Percentiles rank a stretch among this genome's conserved stretches.
These are phyloP conservation scores for Colletotrichum chrysophilum DNA, from an alignment of 2,329 filamentous ascomycete species.

Conservation along the genomic window DNA sequence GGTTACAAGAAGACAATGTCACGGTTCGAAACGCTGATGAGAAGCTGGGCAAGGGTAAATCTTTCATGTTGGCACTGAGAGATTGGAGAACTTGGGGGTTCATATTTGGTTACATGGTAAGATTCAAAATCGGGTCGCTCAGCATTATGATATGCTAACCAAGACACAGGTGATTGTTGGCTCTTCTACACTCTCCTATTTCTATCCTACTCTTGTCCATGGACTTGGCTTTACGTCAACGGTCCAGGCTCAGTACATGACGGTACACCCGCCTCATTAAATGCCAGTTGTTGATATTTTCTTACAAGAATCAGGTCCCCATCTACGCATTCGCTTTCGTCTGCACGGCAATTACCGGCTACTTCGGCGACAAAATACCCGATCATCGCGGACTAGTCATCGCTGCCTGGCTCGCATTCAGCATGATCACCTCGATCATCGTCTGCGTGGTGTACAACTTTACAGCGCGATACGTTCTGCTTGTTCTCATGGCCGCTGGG, in stretches of 20 bases:
- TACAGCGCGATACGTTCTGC: slow-evolving; percentile 55
- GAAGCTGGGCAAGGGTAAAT: slow-evolving; percentile 1
- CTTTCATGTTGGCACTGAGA: slow-evolving; percentile 29
- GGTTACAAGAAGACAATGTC: slow-evolving; percentile 65
- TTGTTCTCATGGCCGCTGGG: slow-evolving; percentile 60
- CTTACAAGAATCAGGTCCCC: slow-evolving; percentile 35
- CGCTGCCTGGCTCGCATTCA: slow-evolving; percentile 48
- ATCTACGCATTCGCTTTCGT: slow-evolving; percentile 60
- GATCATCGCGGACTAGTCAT: slow-evolving; percentile 52
- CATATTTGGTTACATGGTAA: slow-evolving; percentile 44
- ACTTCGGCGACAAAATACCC: slow-evolving; percentile 50
- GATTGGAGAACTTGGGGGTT: slow-evolving; percentile 47
- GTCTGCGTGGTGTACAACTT: slow-evolving; percentile 55
- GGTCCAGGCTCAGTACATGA: slow-evolving; percentile 39
- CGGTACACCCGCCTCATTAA: slow-evolving; percentile 25
- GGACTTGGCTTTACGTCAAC: slow-evolving; percentile 34
- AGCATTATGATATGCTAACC: slow-evolving; percentile 24
- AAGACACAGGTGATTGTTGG: slow-evolving; percentile 31
- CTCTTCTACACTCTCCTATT: slow-evolving; percentile 35
- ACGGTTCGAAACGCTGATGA: slow-evolving; percentile 66
- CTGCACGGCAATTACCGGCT: slow-evolving; percentile 49
- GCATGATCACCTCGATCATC: slow-evolving; percentile 41
- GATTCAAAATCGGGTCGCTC: neutral
- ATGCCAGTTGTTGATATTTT: neutral
- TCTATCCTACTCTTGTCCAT: slow-evolving; percentile 37